Base-by-base conservation (phyloP, 805 yeast species). In the Candida taoyuanica region DNA sequence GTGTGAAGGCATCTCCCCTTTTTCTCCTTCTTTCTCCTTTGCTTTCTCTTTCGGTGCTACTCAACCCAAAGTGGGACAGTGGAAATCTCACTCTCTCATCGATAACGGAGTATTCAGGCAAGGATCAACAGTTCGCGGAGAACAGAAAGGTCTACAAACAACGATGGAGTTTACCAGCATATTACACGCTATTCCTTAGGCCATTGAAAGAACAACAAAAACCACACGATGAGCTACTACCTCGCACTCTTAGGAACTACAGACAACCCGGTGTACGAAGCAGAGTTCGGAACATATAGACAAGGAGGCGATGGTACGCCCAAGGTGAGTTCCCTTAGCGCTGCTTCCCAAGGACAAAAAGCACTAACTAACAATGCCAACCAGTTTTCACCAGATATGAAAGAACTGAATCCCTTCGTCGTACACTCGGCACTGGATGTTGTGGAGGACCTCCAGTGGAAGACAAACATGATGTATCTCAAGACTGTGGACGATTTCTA, bases 371-470 rank as follows among this genome's bases (percentile, higher is more conserved):
- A 17, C 17, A 19, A 29, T n/a, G n/a, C n/a, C n/a, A n/a, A n/a
- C n/a, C n/a, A 68, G 54, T 82, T 88, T 49, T 71, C 89, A 1
- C 66, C 74, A 7, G 85, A 80, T 34, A 74, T 86, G 58, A 73
- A 73, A 50, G 96, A 91, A 53, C 63, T 91, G 26, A 79, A 83
- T 48, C 97, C 96, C 17, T 91, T 88, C 53, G 79, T 93, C 20
- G 73, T 89, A 25, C 95, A 93, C 55, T 76, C 96, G 1, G 78
- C 98, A 2, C 62, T 93, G 26, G 98, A 93, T 59, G 70, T 93
- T n/a, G 78, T 93, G 0, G 96, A 93, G 47, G 96, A 89, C 51
- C 62, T 78, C 3, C 97, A 88, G 56, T 88, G 95, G 91, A 73
- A 76, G 33, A 68, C 75, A 8, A 76, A 70, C 46, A 68, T 72